Percentiles rank a stretch among this genome's conserved stretches.
These are phyloP conservation scores for Phytopythium vexans DNA, from an alignment of 352 stramenopile species.

Conservation along the genomic window DNA sequence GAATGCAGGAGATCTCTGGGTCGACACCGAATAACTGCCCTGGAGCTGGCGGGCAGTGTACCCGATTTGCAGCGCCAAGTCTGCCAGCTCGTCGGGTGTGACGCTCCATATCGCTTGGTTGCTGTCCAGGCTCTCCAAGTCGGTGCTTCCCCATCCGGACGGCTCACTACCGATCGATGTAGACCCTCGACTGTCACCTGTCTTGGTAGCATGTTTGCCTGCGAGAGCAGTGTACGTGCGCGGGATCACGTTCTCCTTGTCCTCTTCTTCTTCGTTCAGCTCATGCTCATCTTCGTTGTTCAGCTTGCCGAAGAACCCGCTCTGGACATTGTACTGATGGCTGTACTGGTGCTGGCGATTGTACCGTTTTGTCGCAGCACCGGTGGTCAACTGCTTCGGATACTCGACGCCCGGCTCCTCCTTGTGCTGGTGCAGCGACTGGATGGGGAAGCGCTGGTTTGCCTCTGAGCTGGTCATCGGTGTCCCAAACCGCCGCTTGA, in stretches of 20 bases:
- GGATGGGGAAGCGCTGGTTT: neutral
- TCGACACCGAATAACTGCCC: conserved; percentile 1
- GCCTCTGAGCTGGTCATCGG: neutral
- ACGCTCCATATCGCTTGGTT: conserved; percentile 23
- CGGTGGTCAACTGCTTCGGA: neutral
- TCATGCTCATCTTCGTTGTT: neutral
- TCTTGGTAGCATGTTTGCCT: neutral
- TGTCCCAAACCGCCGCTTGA: conserved; percentile 1
- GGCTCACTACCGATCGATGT: neutral
- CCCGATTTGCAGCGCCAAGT: conserved; percentile 14
- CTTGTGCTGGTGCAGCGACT: neutral
- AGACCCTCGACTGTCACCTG: too few species aligned
- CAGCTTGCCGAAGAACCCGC: neutral
- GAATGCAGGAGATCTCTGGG: conserved; percentile 7
- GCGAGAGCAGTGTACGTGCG: too few species aligned
- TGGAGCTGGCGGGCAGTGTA: neutral
- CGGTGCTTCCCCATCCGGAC: too few species aligned
- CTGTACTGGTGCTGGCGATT: conserved; percentile 16
- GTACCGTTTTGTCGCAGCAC: conserved; percentile 6
- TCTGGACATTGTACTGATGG: conserved; percentile 7
- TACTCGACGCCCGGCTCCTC: neutral
- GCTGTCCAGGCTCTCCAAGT: too few species aligned
- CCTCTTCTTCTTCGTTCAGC: neutral
- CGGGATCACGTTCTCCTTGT: neutral
- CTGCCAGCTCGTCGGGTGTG: conserved; percentile 23